Conservation (phyloP, 176 grass and related monocot species). For the Luzula sylvatica region DNA sequence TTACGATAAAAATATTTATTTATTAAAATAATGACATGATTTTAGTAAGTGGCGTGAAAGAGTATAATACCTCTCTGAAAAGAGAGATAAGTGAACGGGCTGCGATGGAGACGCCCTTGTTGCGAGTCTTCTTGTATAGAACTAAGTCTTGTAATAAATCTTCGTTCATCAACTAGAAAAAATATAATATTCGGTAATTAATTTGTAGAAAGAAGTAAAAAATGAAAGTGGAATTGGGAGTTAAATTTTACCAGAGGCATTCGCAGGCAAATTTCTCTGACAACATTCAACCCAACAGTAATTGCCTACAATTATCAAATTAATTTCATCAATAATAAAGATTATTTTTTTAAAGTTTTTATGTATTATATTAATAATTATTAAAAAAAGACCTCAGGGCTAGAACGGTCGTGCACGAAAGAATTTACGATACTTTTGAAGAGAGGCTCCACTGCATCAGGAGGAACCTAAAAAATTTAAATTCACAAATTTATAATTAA, state of each 20-base stretch:
- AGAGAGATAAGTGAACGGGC: conserved; percentile 81
- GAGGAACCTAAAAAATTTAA: conserved; percentile 47
- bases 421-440: conserved; percentile 99
- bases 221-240: conserved; percentile 6
- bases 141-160: conserved; percentile 95
- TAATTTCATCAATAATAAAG: neutral
- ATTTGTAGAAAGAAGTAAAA: neutral
- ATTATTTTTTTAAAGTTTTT: neutral
- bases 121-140: conserved; percentile 93
- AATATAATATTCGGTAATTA: neutral
- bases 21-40: conserved; percentile 3
- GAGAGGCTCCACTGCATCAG: conserved; percentile 89
- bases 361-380: neutral
- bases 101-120: conserved; percentile 92
- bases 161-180: conserved; percentile 82
- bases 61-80: conserved; percentile 66
- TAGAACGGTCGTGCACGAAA: conserved; percentile 91
- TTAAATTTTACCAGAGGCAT: conserved; percentile 72
- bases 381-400: conserved; percentile 52
- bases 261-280: conserved; percentile 89
- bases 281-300: conserved; percentile 86
- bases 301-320: conserved; percentile 45
- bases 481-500: neutral
- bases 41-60: conserved; percentile 1
- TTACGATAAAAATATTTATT: conserved; percentile 17